Evolutionary conservation across 106 monocot genomes (phyloP), one percentile per base, ranked within the genome.

Genomic region (Platanthera guangdongensis): DNA sequence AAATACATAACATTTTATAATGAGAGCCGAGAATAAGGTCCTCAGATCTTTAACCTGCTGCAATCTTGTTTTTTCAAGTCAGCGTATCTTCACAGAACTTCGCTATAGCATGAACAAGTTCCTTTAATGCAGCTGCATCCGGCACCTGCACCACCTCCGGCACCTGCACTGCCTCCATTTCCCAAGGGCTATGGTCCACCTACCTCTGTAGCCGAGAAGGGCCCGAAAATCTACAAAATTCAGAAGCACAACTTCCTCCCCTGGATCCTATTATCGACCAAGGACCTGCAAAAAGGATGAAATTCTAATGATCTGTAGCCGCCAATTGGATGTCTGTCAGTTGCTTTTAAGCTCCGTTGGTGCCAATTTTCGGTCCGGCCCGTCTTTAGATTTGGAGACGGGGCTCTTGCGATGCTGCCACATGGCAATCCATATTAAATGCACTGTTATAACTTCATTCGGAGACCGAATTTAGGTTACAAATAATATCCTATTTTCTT

Each of bases 221-320:
- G 54, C 4, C 46, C 75, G 96, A 97, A 47, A 86, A 87, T 48
- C 80, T 83, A 30, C 84, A 79, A 76, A 49, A 45, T 19, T 60
- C 74, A 19, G 89, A 91, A n/a, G 47, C 81, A n/a, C 89, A 84
- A 11, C 75, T 59, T 39, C 81, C 88, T 13, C 71, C 84, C 6
- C 2, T 82, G 8, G 96, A 97, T 83, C 96, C 96, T 73, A 91
- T 97, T 48, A 86, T 97, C 30, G 93, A 93, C 79, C 96, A 97
- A 77, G 96, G 96, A 9, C 96, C 96, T 13, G 80, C 96, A 16
- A 97, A 97, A 84, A 87, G 93, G 73, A 75, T 85, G 15, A 91
- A 89, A 79, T 78, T 78, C 71, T 86, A 88, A 71, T 88, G 74
- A 84, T 30, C 70, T 47, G 30, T 15, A n/a, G 45, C 15, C 15